These are phyloP conservation scores for Grosmannia serpens DNA, from an alignment of 2,329 filamentous ascomycete species.

Conservation along the genomic window DNA sequence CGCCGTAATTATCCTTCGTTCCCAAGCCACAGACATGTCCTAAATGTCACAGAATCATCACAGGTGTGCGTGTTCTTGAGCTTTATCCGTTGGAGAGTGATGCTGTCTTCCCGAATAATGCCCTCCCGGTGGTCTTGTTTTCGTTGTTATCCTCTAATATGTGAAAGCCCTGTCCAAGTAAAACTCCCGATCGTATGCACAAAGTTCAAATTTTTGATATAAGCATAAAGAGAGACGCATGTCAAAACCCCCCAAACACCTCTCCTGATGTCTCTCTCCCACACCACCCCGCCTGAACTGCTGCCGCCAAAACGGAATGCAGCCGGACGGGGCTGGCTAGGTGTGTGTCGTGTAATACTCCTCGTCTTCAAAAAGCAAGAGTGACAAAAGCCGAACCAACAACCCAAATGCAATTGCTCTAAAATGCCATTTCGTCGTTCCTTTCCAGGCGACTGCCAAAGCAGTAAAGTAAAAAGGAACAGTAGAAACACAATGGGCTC, in stretches of 20 bases:
- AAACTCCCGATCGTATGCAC: background rate
- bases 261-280: background rate
- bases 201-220: background rate
- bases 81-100: background rate
- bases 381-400: background rate
- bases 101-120: background rate
- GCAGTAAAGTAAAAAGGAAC: background rate
- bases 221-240: background rate
- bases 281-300: background rate
- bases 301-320: background rate
- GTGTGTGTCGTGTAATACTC: background rate
- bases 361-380: background rate
- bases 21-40: background rate
- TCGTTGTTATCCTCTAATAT: background rate
- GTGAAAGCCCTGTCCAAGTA: background rate
- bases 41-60: background rate
- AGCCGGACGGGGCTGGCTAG: background rate
- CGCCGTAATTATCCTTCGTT: background rate
- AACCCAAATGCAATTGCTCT: conserved; percentile 2
- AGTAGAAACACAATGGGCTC: background rate
- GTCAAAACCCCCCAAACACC: background rate
- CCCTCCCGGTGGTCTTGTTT: background rate
- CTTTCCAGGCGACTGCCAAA: background rate
- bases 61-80: background rate
- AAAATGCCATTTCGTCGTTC: background rate